A percentile compares a stretch with the other conserved stretches of the same genome.
Conservation (phyloP, 1,284 basidiomycete species). For the Psilocybe mexicana region DNA sequence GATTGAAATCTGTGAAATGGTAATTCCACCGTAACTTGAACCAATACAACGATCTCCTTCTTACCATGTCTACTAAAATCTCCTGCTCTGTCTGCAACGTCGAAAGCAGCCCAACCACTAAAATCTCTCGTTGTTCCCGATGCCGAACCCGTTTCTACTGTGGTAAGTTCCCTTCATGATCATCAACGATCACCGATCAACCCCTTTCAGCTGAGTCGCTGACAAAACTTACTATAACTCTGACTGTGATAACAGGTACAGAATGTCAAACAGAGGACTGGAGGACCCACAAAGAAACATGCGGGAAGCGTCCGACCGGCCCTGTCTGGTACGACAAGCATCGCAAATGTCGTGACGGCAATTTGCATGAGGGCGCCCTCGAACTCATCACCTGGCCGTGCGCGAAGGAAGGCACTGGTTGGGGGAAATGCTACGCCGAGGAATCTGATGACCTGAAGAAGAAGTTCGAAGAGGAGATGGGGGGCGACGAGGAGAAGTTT, state of each 20-base stretch:
- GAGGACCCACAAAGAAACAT: conserved; percentile 33
- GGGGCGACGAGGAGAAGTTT: conserved; percentile 29
- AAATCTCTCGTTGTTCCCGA: conserved; percentile 1
- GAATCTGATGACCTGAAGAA: conserved; percentile 28
- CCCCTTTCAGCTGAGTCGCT: no score
- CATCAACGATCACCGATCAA: no score
- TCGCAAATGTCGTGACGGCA: conserved; percentile 29
- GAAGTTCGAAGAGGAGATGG: conserved; percentile 29
- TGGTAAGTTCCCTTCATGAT: neutral
- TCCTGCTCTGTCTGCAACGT: conserved; percentile 8
- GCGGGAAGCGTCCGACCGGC: conserved; percentile 28
- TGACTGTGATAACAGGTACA: neutral
- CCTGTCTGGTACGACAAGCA: conserved; percentile 31
- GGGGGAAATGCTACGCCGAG: conserved; percentile 21
- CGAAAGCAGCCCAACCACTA: neutral
- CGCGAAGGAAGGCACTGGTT: conserved; percentile 24
- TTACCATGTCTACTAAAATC: neutral
- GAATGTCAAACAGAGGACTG: conserved; percentile 16
- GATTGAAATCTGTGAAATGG: no score
- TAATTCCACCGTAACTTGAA: no score
- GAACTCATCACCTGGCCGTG: conserved; percentile 37
- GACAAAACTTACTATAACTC: neutral
- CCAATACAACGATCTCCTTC: no score
- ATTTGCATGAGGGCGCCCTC: conserved; percentile 31
- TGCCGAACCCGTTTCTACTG: conserved; percentile 10